Evolutionary conservation across 331 rosid genomes (phyloP).

Genomic region (Quercus phellos): DNA sequence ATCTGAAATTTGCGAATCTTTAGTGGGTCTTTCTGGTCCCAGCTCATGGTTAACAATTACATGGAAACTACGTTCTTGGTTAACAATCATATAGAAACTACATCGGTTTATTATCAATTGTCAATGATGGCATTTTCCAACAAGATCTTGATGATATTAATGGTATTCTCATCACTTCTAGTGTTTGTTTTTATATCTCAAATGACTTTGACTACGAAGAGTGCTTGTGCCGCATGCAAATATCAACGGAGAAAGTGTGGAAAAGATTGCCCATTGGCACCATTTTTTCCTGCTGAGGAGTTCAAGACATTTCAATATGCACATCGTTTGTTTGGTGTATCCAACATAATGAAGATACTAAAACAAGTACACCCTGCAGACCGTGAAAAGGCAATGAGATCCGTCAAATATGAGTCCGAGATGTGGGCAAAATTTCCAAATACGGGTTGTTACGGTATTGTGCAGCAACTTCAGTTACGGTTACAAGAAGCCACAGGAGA

Average conservation of each 20-base stretch:
- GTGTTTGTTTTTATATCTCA: neutral
- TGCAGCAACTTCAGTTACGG: neutral
- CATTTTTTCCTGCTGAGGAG: conserved; percentile 43
- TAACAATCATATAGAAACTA: too few species aligned
- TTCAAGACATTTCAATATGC: conserved; percentile 32
- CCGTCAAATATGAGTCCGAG: conserved; percentile 39
- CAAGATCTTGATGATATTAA: too few species aligned
- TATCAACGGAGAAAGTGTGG: conserved; percentile 44
- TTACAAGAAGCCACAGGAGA: neutral
- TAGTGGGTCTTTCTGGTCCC: conserved; percentile 15
- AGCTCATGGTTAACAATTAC: conserved; percentile 9
- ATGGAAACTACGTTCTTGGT: conserved; percentile 17
- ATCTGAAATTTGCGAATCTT: conserved; percentile 19
- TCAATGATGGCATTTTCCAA: too few species aligned
- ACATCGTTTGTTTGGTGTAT: conserved; percentile 49
- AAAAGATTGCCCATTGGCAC: conserved; percentile 36
- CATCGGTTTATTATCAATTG: too few species aligned
- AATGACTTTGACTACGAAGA: conserved; percentile 14
- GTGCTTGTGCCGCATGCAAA: conserved; percentile 58
- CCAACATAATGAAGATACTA: conserved; percentile 28
- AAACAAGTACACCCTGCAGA: neutral
- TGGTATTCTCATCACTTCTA: too few species aligned
- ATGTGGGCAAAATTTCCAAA: conserved; percentile 33
- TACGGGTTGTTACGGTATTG: conserved; percentile 29
- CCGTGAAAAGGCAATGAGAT: conserved; percentile 37